These are phyloP conservation scores for Colletotrichum liriopes DNA, from an alignment of 2,329 filamentous ascomycete species.

Conservation along the genomic window DNA sequence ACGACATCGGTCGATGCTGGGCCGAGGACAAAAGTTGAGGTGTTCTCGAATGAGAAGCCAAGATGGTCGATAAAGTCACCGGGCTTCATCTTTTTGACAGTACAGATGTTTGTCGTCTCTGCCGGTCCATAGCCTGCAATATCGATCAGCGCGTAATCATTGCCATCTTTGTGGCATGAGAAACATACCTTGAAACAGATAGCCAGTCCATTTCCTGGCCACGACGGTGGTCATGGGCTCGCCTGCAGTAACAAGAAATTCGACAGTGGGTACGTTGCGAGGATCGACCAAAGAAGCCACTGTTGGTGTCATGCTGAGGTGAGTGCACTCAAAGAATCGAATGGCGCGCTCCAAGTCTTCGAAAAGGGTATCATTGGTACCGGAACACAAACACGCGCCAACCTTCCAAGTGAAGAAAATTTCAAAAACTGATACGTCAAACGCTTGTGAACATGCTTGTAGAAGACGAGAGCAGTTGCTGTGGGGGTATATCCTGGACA, in stretches of 20 bases:
- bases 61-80: slow-evolving; percentile 80
- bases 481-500: slow-evolving; percentile 77
- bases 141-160: not conserved
- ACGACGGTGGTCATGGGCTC: slow-evolving; percentile 84
- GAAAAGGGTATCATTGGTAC: slow-evolving; percentile 81
- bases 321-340: slow-evolving; percentile 76
- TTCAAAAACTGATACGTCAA: slow-evolving; percentile 91
- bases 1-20: slow-evolving; percentile 65
- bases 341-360: slow-evolving; percentile 80
- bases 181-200: slow-evolving; percentile 77
- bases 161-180: not conserved
- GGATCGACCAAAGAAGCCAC: slow-evolving; percentile 84
- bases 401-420: slow-evolving; percentile 88
- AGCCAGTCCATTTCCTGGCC: slow-evolving; percentile 76
- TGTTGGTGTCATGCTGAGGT: slow-evolving; percentile 89
- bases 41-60: slow-evolving; percentile 82
- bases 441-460: slow-evolving; percentile 87
- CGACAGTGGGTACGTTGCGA: slow-evolving; percentile 76
- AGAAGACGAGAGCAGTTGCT: slow-evolving; percentile 72
- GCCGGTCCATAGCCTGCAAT: slow-evolving; percentile 80
- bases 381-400: slow-evolving; percentile 85
- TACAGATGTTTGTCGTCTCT: slow-evolving; percentile 91
- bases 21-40: slow-evolving; percentile 77
- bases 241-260: slow-evolving; percentile 85
- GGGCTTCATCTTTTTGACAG: slow-evolving; percentile 74